Evolutionary conservation across 768 basidiomycete species (phyloP), one percentile per base, ranked within the genome.

Genomic region (Tephrocybe sp.): DNA sequence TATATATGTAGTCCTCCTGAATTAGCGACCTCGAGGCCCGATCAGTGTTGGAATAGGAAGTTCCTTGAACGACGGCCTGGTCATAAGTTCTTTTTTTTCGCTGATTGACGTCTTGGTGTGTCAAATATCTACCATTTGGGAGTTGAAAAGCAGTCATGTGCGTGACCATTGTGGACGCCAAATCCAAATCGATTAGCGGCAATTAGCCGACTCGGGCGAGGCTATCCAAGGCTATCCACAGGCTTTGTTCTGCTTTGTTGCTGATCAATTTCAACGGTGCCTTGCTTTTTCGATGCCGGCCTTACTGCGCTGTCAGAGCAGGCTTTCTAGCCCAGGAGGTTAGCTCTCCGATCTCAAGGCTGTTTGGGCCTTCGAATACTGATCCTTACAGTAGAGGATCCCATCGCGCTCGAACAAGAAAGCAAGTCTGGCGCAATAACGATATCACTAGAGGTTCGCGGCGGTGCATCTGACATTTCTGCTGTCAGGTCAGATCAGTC

Each of bases 401-500:
- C 11, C 28, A 30, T 30, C 28, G 28, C 11, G n/a, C n/a, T n/a
- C n/a, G 7, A 30, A 30, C 7, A 30, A 9, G 34, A 36, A 14
- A 10, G 15, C 34, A 36, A 36, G 34, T n/a, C 34, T 36, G 34
- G 34, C 34, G 38, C 38, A 12, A 39, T 39, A 43, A 17, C 37
- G 34, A 45, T 26, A 51, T 30, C 42, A 51, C 44, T 24, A 14
- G 30, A 41, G 30, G 48, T 40, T n/a, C n/a, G n/a, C 21, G 39
- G 20, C 5, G 26, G 20, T 14, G 4, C 20, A 34, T 18, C 42
- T 12, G 9, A 7, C 48, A 57, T 50, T 54, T 33, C 20, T 12
- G 34, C 50, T 55, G 50, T 51, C 54, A 54, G 30, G 34, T n/a
- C 50, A 51, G 26, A 51, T 49, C 52, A 53, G 8, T 9, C 43